Evolutionary conservation across 176 grass and related monocot genomes (phyloP), one percentile per base, ranked within the genome.

Genomic region (Carex cristatella): DNA sequence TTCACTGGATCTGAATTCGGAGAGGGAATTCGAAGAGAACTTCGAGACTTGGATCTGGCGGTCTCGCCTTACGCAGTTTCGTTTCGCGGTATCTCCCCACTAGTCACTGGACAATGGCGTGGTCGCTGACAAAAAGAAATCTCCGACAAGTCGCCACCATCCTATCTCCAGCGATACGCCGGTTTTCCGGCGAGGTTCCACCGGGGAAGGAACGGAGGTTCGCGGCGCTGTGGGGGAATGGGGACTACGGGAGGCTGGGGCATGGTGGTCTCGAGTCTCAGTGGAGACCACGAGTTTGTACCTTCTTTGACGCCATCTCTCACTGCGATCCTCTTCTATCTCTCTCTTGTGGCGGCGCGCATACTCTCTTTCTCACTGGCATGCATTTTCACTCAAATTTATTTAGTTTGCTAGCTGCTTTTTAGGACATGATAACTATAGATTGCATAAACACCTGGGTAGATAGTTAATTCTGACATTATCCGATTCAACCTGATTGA

Each of bases 361-460:
- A 94, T 86, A 98, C 95, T 53, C 91, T 98, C 82, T 98, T 98
- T 83, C 91, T 98, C 44, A 90, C 95, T 61, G 62, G 95, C 90
- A 89, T 51, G 58, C 7, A 11, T 63, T 38, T 14, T 33, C 2
- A 70, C 10, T 15, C 14, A 10, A 64, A 38, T 38, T 64, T 33
- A 33, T 33, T 33, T 30, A 2, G 9, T 64, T 64, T 64, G 27
- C 18, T 70, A 44, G 37, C 11, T 68, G 65, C 10, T 68, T 40
- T 70, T 46, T 70, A 18, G 37, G 37, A 2, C 1, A 3, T 37
- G 37, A 10, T 70, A 42, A 42, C 7, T 7, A 71, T 71, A 44
- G 2, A 53, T 75, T 53, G 27, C 10, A 49, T 30, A 75, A n/a
- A 71, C 14, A 19, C 32, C 4, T 15, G 32, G 30, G 32, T 68